These are phyloP conservation scores for Cocos nucifera DNA, from an alignment of 176 grass and related monocot genomes.

Conservation along the genomic window DNA sequence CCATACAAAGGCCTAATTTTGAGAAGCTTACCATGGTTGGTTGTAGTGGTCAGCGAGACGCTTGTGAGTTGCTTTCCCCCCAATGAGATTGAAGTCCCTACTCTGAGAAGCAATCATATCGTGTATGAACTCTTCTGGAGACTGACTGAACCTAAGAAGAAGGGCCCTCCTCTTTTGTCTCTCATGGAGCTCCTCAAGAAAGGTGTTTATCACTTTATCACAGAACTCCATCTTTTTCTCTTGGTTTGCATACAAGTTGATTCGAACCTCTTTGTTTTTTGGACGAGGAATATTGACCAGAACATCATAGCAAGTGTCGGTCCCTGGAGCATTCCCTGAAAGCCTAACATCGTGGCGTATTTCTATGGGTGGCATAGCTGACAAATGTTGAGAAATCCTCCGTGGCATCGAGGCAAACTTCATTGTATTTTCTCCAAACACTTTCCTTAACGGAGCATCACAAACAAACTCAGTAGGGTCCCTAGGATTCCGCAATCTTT, in stretches of 20 bases:
- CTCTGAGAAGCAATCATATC: constrained; percentile 85
- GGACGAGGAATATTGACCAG: constrained; percentile 83
- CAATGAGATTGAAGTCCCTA: constrained; percentile 86
- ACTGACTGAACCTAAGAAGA: constrained; percentile 94
- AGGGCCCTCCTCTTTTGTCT: constrained; percentile 73
- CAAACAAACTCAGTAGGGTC: constrained; percentile 81
- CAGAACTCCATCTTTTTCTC: constrained; percentile 65
- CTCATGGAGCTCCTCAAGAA: constrained; percentile 95
- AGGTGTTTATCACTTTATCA: constrained; percentile 78
- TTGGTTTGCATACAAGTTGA: constrained; percentile 83
- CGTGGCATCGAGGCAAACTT: constrained; percentile 75
- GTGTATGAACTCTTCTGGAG: constrained; percentile 89
- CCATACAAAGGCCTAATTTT: no score
- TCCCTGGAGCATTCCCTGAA: constrained; percentile 46
- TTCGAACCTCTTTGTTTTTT: constrained; percentile 75
- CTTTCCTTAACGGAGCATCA: constrained; percentile 59
- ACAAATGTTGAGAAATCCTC: constrained; percentile 85
- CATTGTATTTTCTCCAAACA: constrained; percentile 87
- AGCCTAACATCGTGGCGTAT: constrained; percentile 77
- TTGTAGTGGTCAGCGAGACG: constrained; percentile 75
- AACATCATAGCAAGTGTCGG: constrained; percentile 78
- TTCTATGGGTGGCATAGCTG: constrained; percentile 50
- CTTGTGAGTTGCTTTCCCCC: constrained; percentile 70
- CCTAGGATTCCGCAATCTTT: constrained; percentile 75
- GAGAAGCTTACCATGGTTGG: constrained; percentile 65